Base-by-base conservation (phyloP, 1,139 yeast species). In the Scheffersomyces stambukii region DNA sequence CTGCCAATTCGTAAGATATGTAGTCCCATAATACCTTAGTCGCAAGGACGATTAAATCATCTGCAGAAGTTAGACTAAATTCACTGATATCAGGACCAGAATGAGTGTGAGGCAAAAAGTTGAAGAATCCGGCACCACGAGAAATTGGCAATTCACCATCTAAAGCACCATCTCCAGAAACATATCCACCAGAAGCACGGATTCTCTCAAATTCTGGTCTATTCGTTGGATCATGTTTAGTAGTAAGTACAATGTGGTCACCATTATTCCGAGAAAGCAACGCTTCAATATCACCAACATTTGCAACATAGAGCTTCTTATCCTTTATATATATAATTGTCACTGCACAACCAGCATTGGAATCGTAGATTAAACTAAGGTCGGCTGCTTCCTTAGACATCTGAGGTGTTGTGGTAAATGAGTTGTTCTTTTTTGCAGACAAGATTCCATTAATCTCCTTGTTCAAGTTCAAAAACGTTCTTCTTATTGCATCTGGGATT, bases 111-210 rank as follows among this genome's bases (percentile, higher is more conserved):
- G 97, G 96, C 30, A 88, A 68, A 44, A 81, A 68, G 42, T 85
- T 82, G 53, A 82, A 81, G 52, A 84, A 89, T 0, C 99, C 98
- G 32, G 86, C 88, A 17, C 96, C 95, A 43, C 98, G 73, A 1
- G 96, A 84, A 22, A 88, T 83, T 28, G 78, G 80, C 15, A 86
- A 70, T 21, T 76, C 80, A 25, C 93, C 94, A 52, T 89, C 96
- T 27, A 91, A 69, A 35, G 80, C 78, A 35, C 95, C 96, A 46
- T 82, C 83, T 9, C 86, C 82, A 3, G 86, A 76, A 11, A 91
- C 95, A 49, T 74, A 81, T 1, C 97, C 97, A 29, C 97, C 97
- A 13, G 94, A 77, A 3, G 85, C 84, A 45, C 97, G 69, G 28
- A 93, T 85, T 46, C 96, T 67, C 42, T 84, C 93, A 45, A 89